These are phyloP conservation scores for Phytophthora citrophthora DNA, from an alignment of 352 stramenopile genomes.

Conservation along the genomic window DNA sequence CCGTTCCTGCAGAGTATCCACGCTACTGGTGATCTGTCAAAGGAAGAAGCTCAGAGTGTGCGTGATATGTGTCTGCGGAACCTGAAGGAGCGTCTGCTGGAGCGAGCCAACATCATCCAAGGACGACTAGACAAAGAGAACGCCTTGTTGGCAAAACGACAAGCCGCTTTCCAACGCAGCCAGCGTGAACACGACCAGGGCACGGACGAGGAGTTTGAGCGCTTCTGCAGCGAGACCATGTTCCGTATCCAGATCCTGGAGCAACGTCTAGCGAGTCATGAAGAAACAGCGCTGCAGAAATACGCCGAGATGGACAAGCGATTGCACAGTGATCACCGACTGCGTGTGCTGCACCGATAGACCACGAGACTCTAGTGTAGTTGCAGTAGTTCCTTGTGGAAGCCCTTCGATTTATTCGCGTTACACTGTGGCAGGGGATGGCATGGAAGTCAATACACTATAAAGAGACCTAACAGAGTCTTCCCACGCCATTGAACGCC, in stretches of 20 bases:
- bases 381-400: conserved; percentile 52
- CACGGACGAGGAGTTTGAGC: conserved; percentile 94
- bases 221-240: conserved; percentile 95
- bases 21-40: conserved; percentile 57
- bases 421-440: conserved; percentile 40
- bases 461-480: conserved; percentile 37
- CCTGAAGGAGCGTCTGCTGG: conserved; percentile 92
- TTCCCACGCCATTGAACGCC: conserved; percentile 18
- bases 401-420: conserved; percentile 81
- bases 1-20: conserved; percentile 92
- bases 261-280: conserved; percentile 91
- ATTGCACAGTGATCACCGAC: conserved; percentile 84
- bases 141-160: conserved; percentile 87
- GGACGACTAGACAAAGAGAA: conserved; percentile 94
- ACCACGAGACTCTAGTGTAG: background rate
- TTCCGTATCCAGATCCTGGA: conserved; percentile 97
- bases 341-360: conserved; percentile 78
- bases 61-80: conserved; percentile 92
- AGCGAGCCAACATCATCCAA: conserved; percentile 96
- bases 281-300: conserved; percentile 93
- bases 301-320: conserved; percentile 95
- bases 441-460: conserved; percentile 44
- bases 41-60: conserved; percentile 88
- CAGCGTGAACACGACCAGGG: conserved; percentile 92
- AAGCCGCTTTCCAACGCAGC: conserved; percentile 93